Evolutionary conservation across 768 basidiomycete genomes (phyloP), one percentile per base, ranked within the genome.

Genomic region (Chlorophyllum brunneum): DNA sequence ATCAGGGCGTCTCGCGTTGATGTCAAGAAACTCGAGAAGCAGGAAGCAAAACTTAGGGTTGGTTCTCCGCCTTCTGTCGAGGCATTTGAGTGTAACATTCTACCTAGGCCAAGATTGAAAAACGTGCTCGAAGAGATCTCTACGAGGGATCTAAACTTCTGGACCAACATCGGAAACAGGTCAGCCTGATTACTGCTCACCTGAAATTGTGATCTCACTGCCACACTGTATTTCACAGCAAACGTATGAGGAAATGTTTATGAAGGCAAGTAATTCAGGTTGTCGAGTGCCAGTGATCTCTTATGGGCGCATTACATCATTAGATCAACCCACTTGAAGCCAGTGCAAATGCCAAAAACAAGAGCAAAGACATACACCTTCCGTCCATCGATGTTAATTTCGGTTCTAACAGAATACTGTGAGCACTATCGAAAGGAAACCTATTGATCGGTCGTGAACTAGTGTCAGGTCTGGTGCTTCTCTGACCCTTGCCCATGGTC

Each of bases 231-330:
- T 36, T 26, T 38, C 58, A 31, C 60, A 98, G 86, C 93, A 98
- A 88, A 82, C 86, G 16, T 98, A 98, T 70, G 95, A 98, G 65
- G 97, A 99, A 65, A 86, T 99, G 83, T 99, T 94, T 72, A 91
- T 99, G 90, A 92, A 97, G 79, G 93, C 85, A 47, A 46, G 48
- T 23, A n/a, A 16, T n/a, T 29, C 16, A 9, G 3, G 18, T 30
- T 30, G 10, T 40, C 13, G 7, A 27, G 16, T 2, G 7, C 5
- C 30, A 15, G 27, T n/a, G 7, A 9, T 13, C n/a, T n/a, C n/a
- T 27, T 7, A 22, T 4, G 50, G 16, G 46, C 26, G 38, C 39
- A 11, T 36, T 23, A 7, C 39, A 11, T 36, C 22, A 7, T 33
- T 46, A 90, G 88, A 88, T 94, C 71, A 99, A 99, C 69, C 93